These are phyloP conservation scores for Alternaria triticina DNA, from an alignment of 2,329 filamentous ascomycete species.

Conservation along the genomic window DNA sequence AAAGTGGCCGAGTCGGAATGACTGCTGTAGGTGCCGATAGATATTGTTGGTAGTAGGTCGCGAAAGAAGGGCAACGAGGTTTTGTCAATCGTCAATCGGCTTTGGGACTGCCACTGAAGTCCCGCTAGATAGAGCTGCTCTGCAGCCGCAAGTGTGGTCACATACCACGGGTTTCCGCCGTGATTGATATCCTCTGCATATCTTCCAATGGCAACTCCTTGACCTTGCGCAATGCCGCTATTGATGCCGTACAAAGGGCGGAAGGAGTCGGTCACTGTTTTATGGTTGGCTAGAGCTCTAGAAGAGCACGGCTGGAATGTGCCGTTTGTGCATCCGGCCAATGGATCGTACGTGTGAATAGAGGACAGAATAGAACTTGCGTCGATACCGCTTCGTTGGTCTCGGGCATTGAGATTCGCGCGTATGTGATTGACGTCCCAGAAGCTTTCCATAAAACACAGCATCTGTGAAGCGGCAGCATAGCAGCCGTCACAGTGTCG, in stretches of 20 bases:
- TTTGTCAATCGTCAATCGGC: accelerated
- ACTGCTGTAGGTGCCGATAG: no score
- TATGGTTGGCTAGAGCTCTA: neutral
- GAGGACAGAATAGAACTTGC: neutral
- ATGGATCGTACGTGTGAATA: neutral
- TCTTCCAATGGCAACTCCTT: no score
- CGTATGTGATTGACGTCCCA: neutral
- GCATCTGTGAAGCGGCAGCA: neutral
- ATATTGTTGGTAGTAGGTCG: no score
- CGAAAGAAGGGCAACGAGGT: neutral
- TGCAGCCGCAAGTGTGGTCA: neutral
- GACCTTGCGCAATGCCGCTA: no score
- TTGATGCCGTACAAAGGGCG: neutral
- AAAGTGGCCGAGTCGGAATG: no score
- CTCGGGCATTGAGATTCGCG: neutral
- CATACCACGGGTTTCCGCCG: neutral
- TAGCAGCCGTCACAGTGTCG: neutral
- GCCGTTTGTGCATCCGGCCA: no score
- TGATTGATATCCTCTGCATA: accelerated
- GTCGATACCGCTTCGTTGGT: neutral
- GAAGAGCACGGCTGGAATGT: neutral
- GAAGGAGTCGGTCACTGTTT: neutral
- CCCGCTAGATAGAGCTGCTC: neutral
- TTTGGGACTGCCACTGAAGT: neutral
- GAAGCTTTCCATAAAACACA: neutral